Conservation (phyloP, 1,139 yeast species). For the Saccharomyces hybrid region DNA sequence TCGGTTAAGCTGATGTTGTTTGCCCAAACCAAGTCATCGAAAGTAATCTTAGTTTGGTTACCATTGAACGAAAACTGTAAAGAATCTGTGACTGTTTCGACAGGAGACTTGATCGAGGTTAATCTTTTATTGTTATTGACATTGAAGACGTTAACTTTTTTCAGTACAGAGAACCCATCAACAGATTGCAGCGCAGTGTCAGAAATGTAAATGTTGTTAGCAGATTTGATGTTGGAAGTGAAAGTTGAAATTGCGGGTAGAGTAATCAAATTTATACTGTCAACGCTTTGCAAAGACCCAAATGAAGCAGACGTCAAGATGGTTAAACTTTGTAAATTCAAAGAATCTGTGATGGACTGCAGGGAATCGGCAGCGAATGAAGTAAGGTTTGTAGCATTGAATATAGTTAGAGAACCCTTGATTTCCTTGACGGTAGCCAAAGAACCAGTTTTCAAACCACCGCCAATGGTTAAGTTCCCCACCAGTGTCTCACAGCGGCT, state of each 20-base stretch:
- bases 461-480: constrained; percentile 69
- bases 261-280: constrained; percentile 69
- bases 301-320: constrained; percentile 60
- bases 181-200: constrained; percentile 80
- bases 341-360: constrained; percentile 63
- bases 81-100: constrained; percentile 64
- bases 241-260: constrained; percentile 71
- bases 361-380: constrained; percentile 72
- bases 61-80: constrained; percentile 83
- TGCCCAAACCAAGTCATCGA: constrained; percentile 71
- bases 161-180: constrained; percentile 67
- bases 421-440: constrained; percentile 57
- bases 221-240: constrained; percentile 70
- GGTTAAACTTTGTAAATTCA: constrained; percentile 59
- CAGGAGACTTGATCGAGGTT: constrained; percentile 59
- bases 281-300: constrained; percentile 76
- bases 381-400: constrained; percentile 56
- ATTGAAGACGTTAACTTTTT: constrained; percentile 64
- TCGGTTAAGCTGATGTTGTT: constrained; percentile 79
- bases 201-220: constrained; percentile 65
- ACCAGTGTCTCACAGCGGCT: constrained; percentile 70
- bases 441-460: constrained; percentile 52
- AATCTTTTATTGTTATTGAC: constrained; percentile 83
- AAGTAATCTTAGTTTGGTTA: constrained; percentile 57
- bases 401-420: constrained; percentile 65